phyloP scores from a whole-genome alignment of 225 moss, liverwort and hornwort genomes.

The Takakia lepidozioides region DNA sequence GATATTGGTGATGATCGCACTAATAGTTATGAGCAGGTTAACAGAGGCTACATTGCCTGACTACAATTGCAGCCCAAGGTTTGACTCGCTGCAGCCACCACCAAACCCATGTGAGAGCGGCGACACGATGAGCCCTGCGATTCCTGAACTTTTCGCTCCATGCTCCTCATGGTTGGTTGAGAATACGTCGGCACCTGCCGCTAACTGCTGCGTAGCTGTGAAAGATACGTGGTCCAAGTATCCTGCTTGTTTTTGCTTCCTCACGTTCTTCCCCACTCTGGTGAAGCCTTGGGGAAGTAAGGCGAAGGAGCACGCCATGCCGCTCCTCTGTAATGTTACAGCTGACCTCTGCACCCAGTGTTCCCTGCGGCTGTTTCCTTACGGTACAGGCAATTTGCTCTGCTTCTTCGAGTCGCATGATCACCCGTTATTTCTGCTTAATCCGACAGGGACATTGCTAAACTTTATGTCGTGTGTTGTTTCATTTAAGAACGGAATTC shows the following conservation, averaged over 20 bases:
- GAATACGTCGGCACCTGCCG: conserved; percentile 14
- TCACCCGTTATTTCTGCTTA: no score
- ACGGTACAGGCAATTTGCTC: neutral
- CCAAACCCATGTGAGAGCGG: conserved; percentile 11
- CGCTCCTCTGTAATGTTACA: conserved; percentile 27
- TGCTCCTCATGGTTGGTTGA: conserved; percentile 15
- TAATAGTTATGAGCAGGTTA: neutral
- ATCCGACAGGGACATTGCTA: no score
- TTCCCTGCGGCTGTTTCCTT: conserved; percentile 20
- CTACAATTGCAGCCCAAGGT: conserved; percentile 18
- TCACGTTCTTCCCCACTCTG: conserved; percentile 25
- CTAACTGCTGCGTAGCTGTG: conserved; percentile 11
- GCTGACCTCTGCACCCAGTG: conserved; percentile 23
- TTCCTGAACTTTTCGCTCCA: conserved; percentile 9
- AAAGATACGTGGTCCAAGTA: conserved; percentile 7
- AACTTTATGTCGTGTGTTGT: no score
- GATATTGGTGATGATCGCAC: no score
- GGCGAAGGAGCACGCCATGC: conserved; percentile 8
- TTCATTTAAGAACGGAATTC: no score
- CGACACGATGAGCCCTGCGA: conserved; percentile 21
- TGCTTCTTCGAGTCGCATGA: no score
- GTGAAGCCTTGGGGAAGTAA: neutral
- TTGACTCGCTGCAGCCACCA: neutral
- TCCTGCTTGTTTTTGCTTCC: conserved; percentile 34
- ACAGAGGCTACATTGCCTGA: neutral